Conservation (phyloP, 1,284 basidiomycete species). For the Peniophora sp. region DNA sequence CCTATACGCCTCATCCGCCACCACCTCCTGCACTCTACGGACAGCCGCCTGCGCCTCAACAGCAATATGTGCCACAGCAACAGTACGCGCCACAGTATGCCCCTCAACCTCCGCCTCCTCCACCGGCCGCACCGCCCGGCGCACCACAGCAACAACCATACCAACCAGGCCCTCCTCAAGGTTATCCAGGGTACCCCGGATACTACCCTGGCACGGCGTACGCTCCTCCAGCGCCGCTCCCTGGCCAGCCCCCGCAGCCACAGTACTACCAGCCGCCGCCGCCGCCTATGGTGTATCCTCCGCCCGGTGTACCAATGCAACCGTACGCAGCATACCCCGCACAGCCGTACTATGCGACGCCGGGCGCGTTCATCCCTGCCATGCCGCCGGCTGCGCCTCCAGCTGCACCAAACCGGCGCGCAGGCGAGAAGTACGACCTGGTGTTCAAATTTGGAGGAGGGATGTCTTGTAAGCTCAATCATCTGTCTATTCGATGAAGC, state of each 20-base stretch:
- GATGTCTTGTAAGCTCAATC: conserved; percentile 10
- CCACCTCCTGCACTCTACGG: too few relatives aligned
- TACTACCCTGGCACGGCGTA: background rate
- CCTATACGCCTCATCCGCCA: too few relatives aligned
- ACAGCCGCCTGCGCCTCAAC: too few relatives aligned
- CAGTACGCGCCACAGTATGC: too few relatives aligned
- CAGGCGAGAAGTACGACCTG: conserved; percentile 1
- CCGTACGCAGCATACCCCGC: background rate
- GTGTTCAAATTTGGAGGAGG: conserved; percentile 8
- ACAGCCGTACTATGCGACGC: background rate
- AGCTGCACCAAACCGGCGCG: conserved; percentile 8
- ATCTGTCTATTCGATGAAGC: background rate
- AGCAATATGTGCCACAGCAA: too few relatives aligned
- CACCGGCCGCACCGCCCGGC: too few relatives aligned
- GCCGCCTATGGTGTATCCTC: background rate
- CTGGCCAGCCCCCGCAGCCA: conserved; percentile 1
- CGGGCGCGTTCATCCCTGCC: background rate
- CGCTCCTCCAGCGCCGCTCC: conserved; percentile 1
- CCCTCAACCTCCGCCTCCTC: too few relatives aligned
- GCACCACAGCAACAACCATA: too few relatives aligned
- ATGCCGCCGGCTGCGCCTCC: conserved; percentile 3
- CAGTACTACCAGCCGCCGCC: background rate
- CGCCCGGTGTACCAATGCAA: too few relatives aligned
- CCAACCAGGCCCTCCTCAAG: too few relatives aligned
- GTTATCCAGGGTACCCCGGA: too few relatives aligned